Evolutionary conservation across 2,329 filamentous ascomycete species (phyloP), one percentile per base, ranked within the genome.

Genomic region (Apiospora malaysiana): DNA sequence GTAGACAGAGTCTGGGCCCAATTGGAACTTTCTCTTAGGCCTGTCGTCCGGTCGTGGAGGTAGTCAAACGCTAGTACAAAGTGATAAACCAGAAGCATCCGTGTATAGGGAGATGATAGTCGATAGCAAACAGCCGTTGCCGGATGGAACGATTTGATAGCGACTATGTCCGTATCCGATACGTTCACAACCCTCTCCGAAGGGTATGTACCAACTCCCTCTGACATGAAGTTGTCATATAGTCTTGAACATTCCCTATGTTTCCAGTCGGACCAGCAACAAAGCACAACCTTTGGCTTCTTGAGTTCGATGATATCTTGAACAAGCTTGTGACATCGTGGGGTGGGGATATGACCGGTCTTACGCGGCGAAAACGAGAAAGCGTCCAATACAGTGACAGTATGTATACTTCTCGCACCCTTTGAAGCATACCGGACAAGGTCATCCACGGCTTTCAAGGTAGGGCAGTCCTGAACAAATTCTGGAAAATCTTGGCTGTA

Each of bases 11-110:
- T n/a, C n/a, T 49, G 5, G 25, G 47, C 47, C 47, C 47, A 49
- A 4, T 10, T 2, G 23, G 7, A n/a, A 25, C 4, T 12, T 0
- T 49, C 7, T 9, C n/a, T 3, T 4, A 23, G 10, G 9, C 1
- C 21, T 9, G 1, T 12, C 2, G 1, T 2, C n/a, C n/a, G 47
- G 21, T 25, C 47, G 5, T 25, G 2, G 47, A 49, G n/a, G 4
- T 10, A 12, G 7, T 14, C 6, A 25, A 67, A 67, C 2, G 65
- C 65, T 23, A 46, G 40, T 18, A 27, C 65, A 25, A 67, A 67
- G 18, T 67, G 65, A 42, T 27, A 67, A 2, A 45, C 18, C 12
- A 67, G 25, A 45, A 46, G n/a, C 21, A 67, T 27, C 21, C 65
- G 42, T 16, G 40, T 45, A 7, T 2, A 25, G 27, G 65, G 25